These are phyloP conservation scores for Lepidium africanum DNA, from an alignment of 345 rosid genomes.

Conservation along the genomic window DNA sequence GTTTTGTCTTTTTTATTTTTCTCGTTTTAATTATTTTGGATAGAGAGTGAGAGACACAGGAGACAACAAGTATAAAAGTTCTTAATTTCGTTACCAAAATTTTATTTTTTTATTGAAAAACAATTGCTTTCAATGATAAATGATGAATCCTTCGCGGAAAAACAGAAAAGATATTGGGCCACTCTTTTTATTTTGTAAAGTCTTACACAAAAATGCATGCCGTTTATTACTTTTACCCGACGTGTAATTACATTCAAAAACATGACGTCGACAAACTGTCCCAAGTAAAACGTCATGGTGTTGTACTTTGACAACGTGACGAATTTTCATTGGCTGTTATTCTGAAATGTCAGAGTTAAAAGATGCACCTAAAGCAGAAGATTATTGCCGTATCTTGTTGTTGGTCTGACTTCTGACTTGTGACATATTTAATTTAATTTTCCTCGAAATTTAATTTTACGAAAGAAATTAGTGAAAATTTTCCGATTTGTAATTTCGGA, in stretches of 20 bases:
- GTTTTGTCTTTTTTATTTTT: not conserved
- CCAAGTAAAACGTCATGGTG: not conserved
- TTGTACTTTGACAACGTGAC: not conserved
- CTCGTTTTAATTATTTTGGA: slow-evolving; percentile 14
- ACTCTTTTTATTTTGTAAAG: not conserved
- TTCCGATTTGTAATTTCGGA: slow-evolving; percentile 8
- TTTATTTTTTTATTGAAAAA: not conserved
- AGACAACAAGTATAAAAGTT: not conserved
- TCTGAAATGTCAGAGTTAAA: not conserved
- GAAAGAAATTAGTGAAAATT: not conserved
- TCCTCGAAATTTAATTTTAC: not conserved
- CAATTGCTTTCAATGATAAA: not conserved
- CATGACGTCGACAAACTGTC: slow-evolving; percentile 1
- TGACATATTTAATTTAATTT: not conserved
- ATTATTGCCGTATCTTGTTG: not conserved
- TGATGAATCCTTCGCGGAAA: not conserved
- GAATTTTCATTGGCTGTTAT: not conserved
- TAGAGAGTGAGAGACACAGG: slow-evolving; percentile 20
- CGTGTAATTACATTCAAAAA: not conserved
- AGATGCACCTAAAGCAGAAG: not conserved
- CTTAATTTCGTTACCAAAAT: not conserved
- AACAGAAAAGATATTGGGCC: not conserved
- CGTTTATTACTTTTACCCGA: slow-evolving; percentile 10
- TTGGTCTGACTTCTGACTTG: not conserved
- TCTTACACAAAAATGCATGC: not conserved